A percentile compares a stretch with the other conserved stretches of the same genome.
These are phyloP conservation scores for Rhizophagus sp. DNA, from an alignment of 192 early-diverging fungal species.

Conservation along the genomic window DNA sequence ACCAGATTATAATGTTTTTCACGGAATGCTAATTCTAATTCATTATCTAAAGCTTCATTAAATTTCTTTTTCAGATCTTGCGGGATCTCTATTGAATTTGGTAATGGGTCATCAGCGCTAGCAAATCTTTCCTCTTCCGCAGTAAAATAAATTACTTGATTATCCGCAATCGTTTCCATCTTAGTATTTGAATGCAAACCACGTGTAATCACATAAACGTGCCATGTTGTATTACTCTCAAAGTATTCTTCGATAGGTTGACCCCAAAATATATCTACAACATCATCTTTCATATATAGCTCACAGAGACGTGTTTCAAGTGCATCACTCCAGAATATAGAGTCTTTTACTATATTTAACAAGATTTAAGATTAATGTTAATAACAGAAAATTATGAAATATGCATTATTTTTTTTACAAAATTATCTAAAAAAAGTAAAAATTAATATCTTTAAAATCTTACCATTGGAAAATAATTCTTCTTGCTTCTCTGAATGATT, in stretches of 20 bases:
- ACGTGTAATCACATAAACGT: not conserved
- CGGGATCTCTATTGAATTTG: not conserved
- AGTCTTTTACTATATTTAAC: no score
- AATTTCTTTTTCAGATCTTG: not conserved
- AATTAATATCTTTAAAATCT: no score
- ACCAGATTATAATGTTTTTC: conserved; percentile 16
- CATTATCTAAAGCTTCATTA: conserved; percentile 12
- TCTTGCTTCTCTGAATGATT: no score
- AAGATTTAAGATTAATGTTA: no score
- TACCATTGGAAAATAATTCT: no score
- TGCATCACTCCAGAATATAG: not conserved
- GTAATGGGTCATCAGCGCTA: not conserved
- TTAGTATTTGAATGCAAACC: not conserved
- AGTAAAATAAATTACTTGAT: conserved; percentile 19
- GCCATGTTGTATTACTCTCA: not conserved
- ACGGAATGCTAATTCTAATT: not conserved
- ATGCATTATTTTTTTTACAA: no score
- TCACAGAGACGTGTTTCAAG: conserved; percentile 15
- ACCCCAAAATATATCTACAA: conserved; percentile 20
- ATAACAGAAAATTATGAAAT: no score
- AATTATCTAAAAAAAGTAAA: no score
- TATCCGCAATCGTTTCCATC: not conserved
- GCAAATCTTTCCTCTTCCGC: not conserved
- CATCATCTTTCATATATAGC: conserved; percentile 13
- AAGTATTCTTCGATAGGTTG: not conserved